These are phyloP conservation scores for Agapanthus africanus DNA, from an alignment of 106 monocot genomes.

Conservation along the genomic window DNA sequence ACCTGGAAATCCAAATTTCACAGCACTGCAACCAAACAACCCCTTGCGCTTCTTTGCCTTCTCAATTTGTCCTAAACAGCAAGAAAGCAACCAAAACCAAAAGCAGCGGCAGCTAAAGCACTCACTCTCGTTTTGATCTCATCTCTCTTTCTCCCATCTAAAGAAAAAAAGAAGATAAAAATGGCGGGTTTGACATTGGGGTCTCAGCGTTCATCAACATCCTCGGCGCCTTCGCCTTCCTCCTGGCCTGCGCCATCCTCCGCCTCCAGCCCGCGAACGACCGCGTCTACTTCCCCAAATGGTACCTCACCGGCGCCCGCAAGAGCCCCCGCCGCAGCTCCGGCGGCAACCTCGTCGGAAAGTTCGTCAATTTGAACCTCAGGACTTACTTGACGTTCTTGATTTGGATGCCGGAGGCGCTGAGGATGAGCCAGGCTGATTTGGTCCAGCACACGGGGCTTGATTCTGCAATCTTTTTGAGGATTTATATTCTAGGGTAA, in stretches of 20 bases:
- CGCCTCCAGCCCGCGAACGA: slow-evolving; percentile 81
- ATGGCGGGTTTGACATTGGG: slow-evolving; percentile 83
- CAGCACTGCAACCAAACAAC: too few relatives aligned
- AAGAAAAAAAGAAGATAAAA: too few relatives aligned
- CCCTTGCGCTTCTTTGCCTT: too few relatives aligned
- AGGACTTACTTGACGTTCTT: slow-evolving; percentile 70
- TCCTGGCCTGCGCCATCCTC: slow-evolving; percentile 72
- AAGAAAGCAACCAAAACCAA: too few relatives aligned
- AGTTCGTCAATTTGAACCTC: slow-evolving; percentile 65
- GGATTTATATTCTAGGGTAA: slow-evolving; percentile 95
- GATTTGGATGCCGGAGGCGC: slow-evolving; percentile 79
- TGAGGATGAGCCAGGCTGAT: slow-evolving; percentile 72
- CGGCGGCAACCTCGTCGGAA: slow-evolving; percentile 23
- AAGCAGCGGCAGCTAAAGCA: too few relatives aligned
- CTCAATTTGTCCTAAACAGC: too few relatives aligned
- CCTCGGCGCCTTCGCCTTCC: slow-evolving; percentile 51
- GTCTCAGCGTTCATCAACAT: slow-evolving; percentile 92
- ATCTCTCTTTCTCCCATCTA: too few relatives aligned
- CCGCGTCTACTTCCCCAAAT: slow-evolving; percentile 80
- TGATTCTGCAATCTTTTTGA: slow-evolving; percentile 77
- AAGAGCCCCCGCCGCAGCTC: slow-evolving; percentile 27
- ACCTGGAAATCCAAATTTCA: too few relatives aligned
- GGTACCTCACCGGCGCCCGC: slow-evolving; percentile 48
- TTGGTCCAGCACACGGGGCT: slow-evolving; percentile 83
- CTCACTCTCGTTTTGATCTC: too few relatives aligned